phyloP scores from a whole-genome alignment of 2,329 filamentous ascomycete species.

The Pseudogymnoascus sp. region DNA sequence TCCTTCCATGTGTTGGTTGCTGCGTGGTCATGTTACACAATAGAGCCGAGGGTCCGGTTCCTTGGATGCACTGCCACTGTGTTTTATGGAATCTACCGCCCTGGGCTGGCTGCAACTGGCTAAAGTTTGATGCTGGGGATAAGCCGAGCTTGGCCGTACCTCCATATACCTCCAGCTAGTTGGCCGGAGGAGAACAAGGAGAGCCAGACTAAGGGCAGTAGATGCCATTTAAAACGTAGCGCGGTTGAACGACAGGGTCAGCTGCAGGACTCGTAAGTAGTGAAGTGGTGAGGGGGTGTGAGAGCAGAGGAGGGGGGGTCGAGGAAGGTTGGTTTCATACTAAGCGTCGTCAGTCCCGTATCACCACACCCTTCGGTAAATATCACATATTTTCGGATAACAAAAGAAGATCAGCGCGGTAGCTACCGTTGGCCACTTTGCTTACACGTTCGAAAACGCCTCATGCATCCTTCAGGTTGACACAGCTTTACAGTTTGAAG shows the following conservation, averaged over 20 bases:
- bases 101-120: neutral
- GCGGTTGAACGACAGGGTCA: neutral
- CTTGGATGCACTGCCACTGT: neutral
- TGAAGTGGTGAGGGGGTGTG: neutral
- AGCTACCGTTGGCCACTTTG: conserved; percentile 1
- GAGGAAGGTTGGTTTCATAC: neutral
- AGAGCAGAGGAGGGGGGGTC: neutral
- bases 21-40: neutral
- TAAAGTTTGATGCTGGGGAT: neutral
- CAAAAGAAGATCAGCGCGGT: neutral
- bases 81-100: neutral
- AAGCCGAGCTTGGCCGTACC: neutral
- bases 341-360: neutral
- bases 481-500: neutral
- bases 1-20: neutral
- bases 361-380: neutral
- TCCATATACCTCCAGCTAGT: neutral
- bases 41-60: conserved; percentile 4
- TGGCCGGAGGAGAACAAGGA: neutral
- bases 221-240: neutral
- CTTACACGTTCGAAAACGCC: neutral
- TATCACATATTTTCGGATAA: neutral
- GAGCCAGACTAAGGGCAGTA: neutral
- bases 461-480: neutral
- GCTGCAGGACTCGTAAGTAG: neutral